These are phyloP conservation scores for Mixia osmundae DNA, from an alignment of 1,284 basidiomycete genomes.

Conservation along the genomic window DNA sequence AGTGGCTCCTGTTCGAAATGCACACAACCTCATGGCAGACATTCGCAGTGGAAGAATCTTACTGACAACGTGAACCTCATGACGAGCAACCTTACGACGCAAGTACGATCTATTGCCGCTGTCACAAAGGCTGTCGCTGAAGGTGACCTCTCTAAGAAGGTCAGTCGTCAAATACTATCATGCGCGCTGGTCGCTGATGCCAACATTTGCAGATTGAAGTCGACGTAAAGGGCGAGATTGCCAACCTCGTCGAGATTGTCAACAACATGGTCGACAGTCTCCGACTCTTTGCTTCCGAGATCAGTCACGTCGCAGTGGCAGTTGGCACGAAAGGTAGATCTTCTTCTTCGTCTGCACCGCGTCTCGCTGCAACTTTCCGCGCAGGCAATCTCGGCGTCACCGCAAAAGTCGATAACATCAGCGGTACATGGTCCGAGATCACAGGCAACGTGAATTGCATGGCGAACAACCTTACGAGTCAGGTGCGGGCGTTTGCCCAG, in stretches of 20 bases:
- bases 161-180: too few species aligned
- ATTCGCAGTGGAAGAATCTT: constrained; percentile 5
- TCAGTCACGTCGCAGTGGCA: constrained; percentile 40
- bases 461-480: constrained; percentile 69
- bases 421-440: constrained; percentile 97
- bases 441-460: constrained; percentile 85
- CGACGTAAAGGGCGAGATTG: constrained; percentile 31
- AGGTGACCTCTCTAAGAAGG: constrained; percentile 68
- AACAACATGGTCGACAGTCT: constrained; percentile 19
- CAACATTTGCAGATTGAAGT: constrained; percentile 4
- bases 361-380: constrained; percentile 88
- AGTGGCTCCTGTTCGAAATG: constrained; percentile 25
- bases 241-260: constrained; percentile 55
- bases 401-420: constrained; percentile 86
- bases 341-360: constrained; percentile 24
- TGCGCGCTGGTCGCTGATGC: too few species aligned
- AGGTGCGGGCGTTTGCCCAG: constrained; percentile 96
- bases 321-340: constrained; percentile 62
- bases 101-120: constrained; percentile 63
- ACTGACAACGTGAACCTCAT: constrained; percentile 35
- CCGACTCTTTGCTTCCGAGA: constrained; percentile 16
- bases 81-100: constrained; percentile 80
- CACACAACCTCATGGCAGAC: neutral
- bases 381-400: constrained; percentile 88
- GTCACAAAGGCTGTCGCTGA: constrained; percentile 93